Base-by-base conservation (phyloP, 768 basidiomycete genomes). In the Pulveroboletus frians region DNA sequence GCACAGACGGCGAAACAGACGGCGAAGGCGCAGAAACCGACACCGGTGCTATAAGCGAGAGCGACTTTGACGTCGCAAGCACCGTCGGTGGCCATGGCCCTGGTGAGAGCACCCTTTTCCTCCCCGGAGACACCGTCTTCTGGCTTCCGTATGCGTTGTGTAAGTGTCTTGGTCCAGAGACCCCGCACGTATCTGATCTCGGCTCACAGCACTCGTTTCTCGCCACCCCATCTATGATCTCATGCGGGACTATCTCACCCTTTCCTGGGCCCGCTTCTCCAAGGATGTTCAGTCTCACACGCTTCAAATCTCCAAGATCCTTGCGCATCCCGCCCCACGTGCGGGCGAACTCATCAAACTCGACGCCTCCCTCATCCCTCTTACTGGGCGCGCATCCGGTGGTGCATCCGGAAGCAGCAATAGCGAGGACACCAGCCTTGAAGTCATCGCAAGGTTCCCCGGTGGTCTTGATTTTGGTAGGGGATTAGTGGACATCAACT, bases 111-210 rank as follows among this genome's bases (percentile, higher is more conserved):
- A 92, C 90, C 4, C 72, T 92, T 30, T 92, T 92, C 71, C 73
- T 92, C 26, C 89, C 90, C 1, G 88, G 87, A 1, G 90, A 92
- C 59, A 88, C 90, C 14, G 90, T 92, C 27, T 93, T 94, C 62
- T 96, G 93, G 94, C 77, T 96, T 34, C 94, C 94, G 4, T 95
- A 94, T 62, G 87, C 89, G 2, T 72, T 96, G 35, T 92, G 91
- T 91, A 61, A 67, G 85, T 76, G 15, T 21, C 17, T 54, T 46
- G 50, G 38, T 34, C 50, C 30, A 38, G 0, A 2, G 27, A 11
- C 43, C 9, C 53, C 37, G 13, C 39, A 17, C 43, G 23, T 39
- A 31, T 51, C 43, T 64, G 23, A 57, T 32, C 46, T 39, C 40
- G 2, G 2, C 43, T 41, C 37, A n/a, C 56, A 89, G 88, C 86